A percentile compares a stretch with the other conserved stretches of the same genome.
These are phyloP conservation scores for Pythium angustatum DNA, from an alignment of 352 stramenopile genomes.

Conservation along the genomic window DNA sequence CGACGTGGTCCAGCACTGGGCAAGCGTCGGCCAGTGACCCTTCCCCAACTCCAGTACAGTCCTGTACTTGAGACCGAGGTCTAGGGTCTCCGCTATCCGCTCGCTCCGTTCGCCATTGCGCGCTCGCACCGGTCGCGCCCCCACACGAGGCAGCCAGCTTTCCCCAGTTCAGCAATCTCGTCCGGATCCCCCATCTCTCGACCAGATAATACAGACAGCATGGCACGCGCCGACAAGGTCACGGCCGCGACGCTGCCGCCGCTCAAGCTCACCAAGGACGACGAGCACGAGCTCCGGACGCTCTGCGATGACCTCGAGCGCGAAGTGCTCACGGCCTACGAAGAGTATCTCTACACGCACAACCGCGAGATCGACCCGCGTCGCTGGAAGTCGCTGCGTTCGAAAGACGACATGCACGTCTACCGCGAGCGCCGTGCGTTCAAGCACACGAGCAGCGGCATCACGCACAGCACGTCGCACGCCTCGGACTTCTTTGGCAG, in stretches of 20 bases:
- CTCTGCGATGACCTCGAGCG: conserved; percentile 22
- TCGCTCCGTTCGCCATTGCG: no score
- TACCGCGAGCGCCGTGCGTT: conserved; percentile 42
- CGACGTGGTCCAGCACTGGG: no score
- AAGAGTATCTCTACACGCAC: conserved; percentile 37
- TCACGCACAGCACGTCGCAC: background rate
- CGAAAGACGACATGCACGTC: conserved; percentile 32
- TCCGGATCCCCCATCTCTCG: no score
- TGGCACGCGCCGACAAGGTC: conserved; percentile 4
- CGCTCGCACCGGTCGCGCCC: no score
- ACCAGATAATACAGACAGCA: background rate
- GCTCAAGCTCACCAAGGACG: conserved; percentile 10
- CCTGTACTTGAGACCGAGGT: no score
- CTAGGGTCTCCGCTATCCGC: no score
- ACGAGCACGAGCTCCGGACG: conserved; percentile 13
- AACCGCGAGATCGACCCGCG: conserved; percentile 33
- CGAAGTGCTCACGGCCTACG: conserved; percentile 43
- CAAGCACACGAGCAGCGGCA: conserved; percentile 34
- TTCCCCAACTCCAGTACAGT: no score
- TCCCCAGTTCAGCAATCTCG: no score
- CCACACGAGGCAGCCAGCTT: no score
- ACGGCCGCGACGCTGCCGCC: conserved; percentile 12
- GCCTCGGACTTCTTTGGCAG: conserved; percentile 32
- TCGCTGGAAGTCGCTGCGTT: conserved; percentile 37
- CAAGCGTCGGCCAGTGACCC: no score